Evolutionary conservation across 306 rosid species (phyloP).

Genomic region (Cicer yamashitae): DNA sequence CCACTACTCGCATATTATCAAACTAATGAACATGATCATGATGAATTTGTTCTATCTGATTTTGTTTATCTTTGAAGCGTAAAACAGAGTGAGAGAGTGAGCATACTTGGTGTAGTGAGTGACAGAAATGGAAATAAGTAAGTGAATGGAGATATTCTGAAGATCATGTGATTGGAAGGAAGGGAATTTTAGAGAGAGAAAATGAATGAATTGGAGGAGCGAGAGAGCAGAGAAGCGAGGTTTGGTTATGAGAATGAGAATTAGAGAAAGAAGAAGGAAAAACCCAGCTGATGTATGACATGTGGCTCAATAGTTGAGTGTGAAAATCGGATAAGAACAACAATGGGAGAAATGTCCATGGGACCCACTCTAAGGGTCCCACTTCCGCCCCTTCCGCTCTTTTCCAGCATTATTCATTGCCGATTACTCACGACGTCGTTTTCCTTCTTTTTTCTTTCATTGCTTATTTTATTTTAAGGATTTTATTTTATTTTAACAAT

Average conservation of each 20-base stretch:
- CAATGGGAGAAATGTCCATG: no score
- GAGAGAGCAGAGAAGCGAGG: not conserved
- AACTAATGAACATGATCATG: not conserved
- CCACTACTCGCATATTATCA: not conserved
- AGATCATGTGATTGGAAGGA: not conserved
- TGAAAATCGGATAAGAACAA: no score
- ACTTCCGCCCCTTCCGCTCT: no score
- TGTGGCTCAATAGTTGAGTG: conserved; percentile 46
- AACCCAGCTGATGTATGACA: conserved; percentile 47
- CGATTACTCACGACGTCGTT: no score
- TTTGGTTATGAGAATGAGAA: not conserved
- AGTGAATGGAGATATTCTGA: not conserved
- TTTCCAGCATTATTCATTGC: no score
- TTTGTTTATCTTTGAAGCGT: not conserved
- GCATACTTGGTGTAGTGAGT: not conserved
- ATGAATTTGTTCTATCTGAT: not conserved
- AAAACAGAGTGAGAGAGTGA: not conserved
- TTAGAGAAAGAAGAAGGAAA: not conserved
- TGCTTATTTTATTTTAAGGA: no score
- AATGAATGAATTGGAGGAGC: not conserved
- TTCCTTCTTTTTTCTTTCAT: no score
- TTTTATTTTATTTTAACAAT: no score
- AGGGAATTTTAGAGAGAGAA: conserved; percentile 21
- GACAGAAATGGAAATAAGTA: not conserved
- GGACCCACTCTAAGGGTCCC: no score